phyloP scores from a whole-genome alignment of 1,284 basidiomycete genomes.

The Schizophyllum amplum region DNA sequence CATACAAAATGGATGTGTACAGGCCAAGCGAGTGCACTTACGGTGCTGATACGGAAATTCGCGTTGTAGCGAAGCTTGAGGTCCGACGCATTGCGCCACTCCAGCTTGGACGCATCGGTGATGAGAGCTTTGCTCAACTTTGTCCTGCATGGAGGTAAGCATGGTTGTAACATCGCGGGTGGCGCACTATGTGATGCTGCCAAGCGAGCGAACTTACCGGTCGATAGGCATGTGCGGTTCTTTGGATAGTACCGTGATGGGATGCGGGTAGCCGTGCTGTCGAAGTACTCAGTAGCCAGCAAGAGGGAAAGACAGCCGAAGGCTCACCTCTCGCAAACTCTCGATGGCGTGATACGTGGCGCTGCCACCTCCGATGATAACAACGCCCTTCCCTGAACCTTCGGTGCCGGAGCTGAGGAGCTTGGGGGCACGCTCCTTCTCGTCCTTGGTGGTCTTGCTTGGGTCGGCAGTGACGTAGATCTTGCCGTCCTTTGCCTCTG shows the following conservation, averaged over 20 bases:
- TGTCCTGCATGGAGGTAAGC: slow-evolving; percentile 41
- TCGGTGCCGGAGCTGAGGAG: slow-evolving; percentile 35
- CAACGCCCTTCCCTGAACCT: slow-evolving; percentile 49
- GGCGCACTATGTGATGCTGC: too few relatives aligned
- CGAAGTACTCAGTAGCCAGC: slow-evolving; percentile 6
- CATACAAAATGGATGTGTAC: too few relatives aligned
- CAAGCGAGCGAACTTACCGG: slow-evolving; percentile 35
- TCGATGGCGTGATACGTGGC: slow-evolving; percentile 79
- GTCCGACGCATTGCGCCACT: slow-evolving; percentile 67
- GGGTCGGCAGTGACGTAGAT: slow-evolving; percentile 77
- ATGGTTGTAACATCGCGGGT: background rate
- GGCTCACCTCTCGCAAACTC: slow-evolving; percentile 73
- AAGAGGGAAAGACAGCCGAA: too few relatives aligned
- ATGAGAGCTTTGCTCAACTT: slow-evolving; percentile 87
- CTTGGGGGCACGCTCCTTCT: slow-evolving; percentile 54
- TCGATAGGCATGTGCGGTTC: slow-evolving; percentile 85
- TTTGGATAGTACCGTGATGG: slow-evolving; percentile 75
- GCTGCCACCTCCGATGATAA: slow-evolving; percentile 86
- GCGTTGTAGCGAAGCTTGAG: slow-evolving; percentile 79
- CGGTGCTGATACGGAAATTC: slow-evolving; percentile 61
- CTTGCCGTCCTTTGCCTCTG: slow-evolving; percentile 62
- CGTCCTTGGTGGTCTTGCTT: slow-evolving; percentile 59
- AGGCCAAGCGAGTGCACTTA: too few relatives aligned
- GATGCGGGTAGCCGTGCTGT: slow-evolving; percentile 70
- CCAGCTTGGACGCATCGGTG: slow-evolving; percentile 69